Base-by-base conservation (phyloP, 768 basidiomycete species). In the Naganishia kalamii region DNA sequence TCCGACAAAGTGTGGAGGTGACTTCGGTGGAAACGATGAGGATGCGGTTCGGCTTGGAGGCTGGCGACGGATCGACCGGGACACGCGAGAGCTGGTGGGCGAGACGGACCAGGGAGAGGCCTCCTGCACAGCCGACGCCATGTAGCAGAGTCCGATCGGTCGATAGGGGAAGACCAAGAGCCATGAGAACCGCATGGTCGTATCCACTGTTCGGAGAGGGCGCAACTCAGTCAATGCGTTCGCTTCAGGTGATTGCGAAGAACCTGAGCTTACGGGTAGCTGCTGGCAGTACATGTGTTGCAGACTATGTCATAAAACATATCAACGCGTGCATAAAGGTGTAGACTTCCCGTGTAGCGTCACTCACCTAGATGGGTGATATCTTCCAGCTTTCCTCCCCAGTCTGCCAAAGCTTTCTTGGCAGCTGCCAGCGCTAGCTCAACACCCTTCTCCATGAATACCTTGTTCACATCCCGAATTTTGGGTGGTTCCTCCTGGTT, bases 41-140 rank as follows among this genome's bases (percentile, higher is more conserved):
- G 43, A 70, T 65, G 17, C 69, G 57, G 8, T 57, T 60, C 3
- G 60, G 60, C 30, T 40, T 47, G 0, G 63, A 21, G 15, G 23
- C 27, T n/a, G 59, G 51, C 29, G 66, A 47, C 21, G 66, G 41
- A 23, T 37, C 35, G 51, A 44, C 27, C 27, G 59, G 63, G 27
- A 65, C 40, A 11, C 40, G 63, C 11, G 59, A 21, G 30, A 65
- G 35, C 25, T 57, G 57, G 40, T 63, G 49, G 10, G 69, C 69
- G 6, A 70, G 65, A 21, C 69, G 66, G 41, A 70, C 30, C 15
- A 62, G 47, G 15, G 69, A 66, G 19, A 70, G 43, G 13, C 69
- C 69, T 8, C 69, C 69, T 1, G 69, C 69, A 49, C 69, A 69
- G n/a, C 69, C 69, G 29, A 69, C 65, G 7, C 69, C 69, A 40